Evolutionary conservation across 2,329 filamentous ascomycete species (phyloP), one percentile per base, ranked within the genome.

Genomic region (Exophiala sp.): DNA sequence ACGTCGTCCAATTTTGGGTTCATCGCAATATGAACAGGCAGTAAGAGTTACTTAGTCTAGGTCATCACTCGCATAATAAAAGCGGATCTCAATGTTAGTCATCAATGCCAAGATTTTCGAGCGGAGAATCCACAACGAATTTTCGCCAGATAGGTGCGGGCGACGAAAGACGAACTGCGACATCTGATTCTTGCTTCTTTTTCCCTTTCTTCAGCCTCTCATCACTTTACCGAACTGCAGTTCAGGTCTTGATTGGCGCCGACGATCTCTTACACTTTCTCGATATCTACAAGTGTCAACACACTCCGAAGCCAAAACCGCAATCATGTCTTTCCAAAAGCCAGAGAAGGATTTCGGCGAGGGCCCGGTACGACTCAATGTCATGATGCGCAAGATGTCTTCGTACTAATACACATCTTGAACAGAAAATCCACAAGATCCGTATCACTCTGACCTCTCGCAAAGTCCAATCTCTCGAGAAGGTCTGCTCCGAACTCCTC

Each of bases 401-500:
- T 9, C 21, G 35, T 43, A 34, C 32, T 46, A 39, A 55, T 42
- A 42, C 11, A 16, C 16, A 2, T 41, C 41, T 47, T 44, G 48
- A 66, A 65, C 65, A 87, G 84, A 95, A 95, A 86, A 87, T 88
- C 81, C 90, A 95, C 87, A 91, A 91, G 81, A 95, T 95, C 84
- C 89, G 92, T 75, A 96, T 97, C 84, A 97, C 92, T 77, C 84
- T 96, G 71, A 94, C 91, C 76, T 89, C 84, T 71, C 89, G 89
- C 82, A 96, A 96, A 81, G 92, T 97, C 73, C 81, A 86, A 73
- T 86, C 91, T 67, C 89, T 97, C 73, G 94, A 97, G 86, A 96
- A 95, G 82, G 92, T 97, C 75, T 96, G 90, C 85, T 82, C 85
- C 73, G 94, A 97, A 82, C 89, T 99, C 75, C 91, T 97, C 76